Percentiles rank a stretch among this genome's conserved stretches.
These are phyloP conservation scores for Rhynchospora pubera DNA, from an alignment of 176 grass and related monocot genomes.

Conservation along the genomic window DNA sequence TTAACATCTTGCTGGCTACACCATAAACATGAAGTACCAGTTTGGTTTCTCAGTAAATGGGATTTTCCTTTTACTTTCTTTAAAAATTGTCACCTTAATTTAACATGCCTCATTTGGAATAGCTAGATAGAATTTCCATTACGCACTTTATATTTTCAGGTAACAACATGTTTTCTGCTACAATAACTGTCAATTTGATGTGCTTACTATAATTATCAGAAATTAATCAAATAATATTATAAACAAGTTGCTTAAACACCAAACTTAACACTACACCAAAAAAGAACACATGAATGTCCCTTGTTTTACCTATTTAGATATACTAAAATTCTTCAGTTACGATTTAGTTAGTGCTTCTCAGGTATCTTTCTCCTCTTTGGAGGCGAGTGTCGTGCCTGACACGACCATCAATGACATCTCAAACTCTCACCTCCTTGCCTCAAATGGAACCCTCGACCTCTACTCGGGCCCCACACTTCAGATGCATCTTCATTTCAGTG, in stretches of 20 bases:
- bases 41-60: not conserved
- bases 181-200: not conserved
- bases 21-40: not conserved
- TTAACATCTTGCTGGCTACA: not conserved
- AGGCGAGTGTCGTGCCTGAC: slow-evolving; percentile 56
- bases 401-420: slow-evolving; percentile 35
- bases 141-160: not conserved
- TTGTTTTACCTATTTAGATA: not conserved
- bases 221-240: not conserved
- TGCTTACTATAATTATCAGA: not conserved
- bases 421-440: slow-evolving; percentile 24
- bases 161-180: not conserved
- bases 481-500: slow-evolving; percentile 26
- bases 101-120: not conserved
- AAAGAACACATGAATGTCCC: not conserved
- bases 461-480: slow-evolving; percentile 32
- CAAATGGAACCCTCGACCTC: slow-evolving; percentile 24
- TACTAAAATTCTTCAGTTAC: slow-evolving; percentile 38
- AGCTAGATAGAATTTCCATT: not conserved
- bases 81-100: not conserved
- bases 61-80: not conserved
- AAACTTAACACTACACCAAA: not conserved
- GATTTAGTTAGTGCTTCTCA: slow-evolving; percentile 50
- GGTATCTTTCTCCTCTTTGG: slow-evolving; percentile 78
- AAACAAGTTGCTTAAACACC: not conserved